A percentile compares a stretch with the other conserved stretches of the same genome.
Conservation (phyloP, 306 rosid genomes). For the Oemleria cerasiformis region DNA sequence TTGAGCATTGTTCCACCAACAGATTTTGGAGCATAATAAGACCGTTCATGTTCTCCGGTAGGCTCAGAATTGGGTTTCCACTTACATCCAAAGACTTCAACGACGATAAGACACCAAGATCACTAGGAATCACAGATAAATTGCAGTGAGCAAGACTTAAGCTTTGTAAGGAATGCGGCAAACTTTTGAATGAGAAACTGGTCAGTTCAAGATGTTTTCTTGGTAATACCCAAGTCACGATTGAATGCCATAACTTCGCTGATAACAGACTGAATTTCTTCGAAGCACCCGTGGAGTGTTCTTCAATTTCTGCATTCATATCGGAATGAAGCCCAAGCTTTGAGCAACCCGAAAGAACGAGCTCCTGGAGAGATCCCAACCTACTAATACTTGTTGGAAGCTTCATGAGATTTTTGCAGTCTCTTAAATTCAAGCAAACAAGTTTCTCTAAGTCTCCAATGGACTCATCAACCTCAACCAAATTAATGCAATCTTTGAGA, state of each 20-base stretch:
- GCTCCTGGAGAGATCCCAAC: constrained; percentile 6
- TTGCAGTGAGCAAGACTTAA: neutral
- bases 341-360: constrained; percentile 11
- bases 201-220: no score
- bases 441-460: neutral
- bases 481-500: constrained; percentile 6
- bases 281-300: neutral
- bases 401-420: neutral
- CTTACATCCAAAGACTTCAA: neutral
- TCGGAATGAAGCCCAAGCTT: neutral
- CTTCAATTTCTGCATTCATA: neutral
- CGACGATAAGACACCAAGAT: neutral
- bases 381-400: neutral
- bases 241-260: neutral
- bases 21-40: neutral
- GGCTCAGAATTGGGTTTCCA: constrained; percentile 1
- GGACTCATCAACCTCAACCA: constrained; percentile 8
- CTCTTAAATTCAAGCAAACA: no score
- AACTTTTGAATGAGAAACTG: neutral
- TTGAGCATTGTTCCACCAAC: neutral
- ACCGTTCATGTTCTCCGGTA: neutral
- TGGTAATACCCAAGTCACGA: neutral
- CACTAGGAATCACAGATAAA: neutral
- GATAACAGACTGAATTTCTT: neutral
- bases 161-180: neutral